Base-by-base conservation (phyloP, 192 early-diverging fungal species). In the Phycomyces nitens region DNA sequence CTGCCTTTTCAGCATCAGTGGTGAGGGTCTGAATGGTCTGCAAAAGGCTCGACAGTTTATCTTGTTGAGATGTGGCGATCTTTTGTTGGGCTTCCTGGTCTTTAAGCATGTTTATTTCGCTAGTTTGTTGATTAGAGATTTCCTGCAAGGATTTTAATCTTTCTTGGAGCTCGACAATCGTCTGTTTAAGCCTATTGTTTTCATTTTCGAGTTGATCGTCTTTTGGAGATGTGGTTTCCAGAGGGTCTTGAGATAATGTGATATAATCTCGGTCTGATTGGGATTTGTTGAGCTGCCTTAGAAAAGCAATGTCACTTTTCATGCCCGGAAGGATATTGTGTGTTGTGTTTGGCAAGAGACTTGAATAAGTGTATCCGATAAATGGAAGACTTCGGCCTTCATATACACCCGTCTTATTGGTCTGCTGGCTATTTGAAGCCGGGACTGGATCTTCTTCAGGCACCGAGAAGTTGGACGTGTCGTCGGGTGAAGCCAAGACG, bases 401-500 rank as follows among this genome's bases (percentile, higher is more conserved):
- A 92, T 54, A 88, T 84, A 38, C 81, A 76, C 24, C 79, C 69
- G 26, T 74, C 78, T 66, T 72, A 73, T 68, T 77, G 74, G 26
- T 80, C 76, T 15, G 76, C 75, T 24, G 66, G 55, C 11, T 67
- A 66, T 1, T 70, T 69, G 16, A 68, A 64, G 61, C 77, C 59
- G 52, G 74, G 40, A 68, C 76, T 64, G 62, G 65, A 3, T 59
- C 41, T 12, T 59, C 39, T 7, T 59, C 16, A 24, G 62, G 82
- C 56, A 88, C 84, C 57, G 88, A 83, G 80, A 97, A 97, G 69
- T 94, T 93, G 40, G 88, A 86, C 0, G 92, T 97, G 66, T 97
- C 94, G 29, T 92, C 89, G 20, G 90, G 86, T 16, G 92, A 84
- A 60, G 79, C 84, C n/a, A 95, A 80, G n/a, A 89, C 78, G 22